Percentiles rank a stretch among this genome's conserved stretches.
Evolutionary conservation across 1,139 yeast species (phyloP).

Genomic region (Sugiyamaella japonica): DNA sequence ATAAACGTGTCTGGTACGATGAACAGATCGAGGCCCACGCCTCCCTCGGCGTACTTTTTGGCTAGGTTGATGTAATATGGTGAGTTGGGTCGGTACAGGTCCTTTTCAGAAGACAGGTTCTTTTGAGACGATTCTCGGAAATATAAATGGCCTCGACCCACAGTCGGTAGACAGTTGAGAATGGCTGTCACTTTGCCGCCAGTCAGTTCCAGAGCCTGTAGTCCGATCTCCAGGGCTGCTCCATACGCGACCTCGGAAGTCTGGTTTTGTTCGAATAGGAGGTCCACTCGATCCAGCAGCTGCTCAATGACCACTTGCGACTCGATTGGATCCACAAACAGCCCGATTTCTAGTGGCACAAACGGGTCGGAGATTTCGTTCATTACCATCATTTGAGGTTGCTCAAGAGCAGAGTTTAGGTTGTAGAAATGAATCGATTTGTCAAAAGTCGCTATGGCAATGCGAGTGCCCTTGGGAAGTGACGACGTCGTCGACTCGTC

Average conservation of each 20-base stretch:
- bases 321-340: constrained; percentile 77
- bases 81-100: constrained; percentile 59
- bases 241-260: constrained; percentile 78
- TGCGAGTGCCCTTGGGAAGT: constrained; percentile 48
- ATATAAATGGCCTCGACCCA: constrained; percentile 80
- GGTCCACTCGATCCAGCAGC: constrained; percentile 64
- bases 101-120: constrained; percentile 43
- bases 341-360: constrained; percentile 74
- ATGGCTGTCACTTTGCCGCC: constrained; percentile 77
- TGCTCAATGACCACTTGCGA: constrained; percentile 64
- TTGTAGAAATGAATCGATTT: constrained; percentile 73
- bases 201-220: constrained; percentile 59
- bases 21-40: constrained; percentile 77
- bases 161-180: constrained; percentile 69
- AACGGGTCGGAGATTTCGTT: constrained; percentile 79
- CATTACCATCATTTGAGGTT: constrained; percentile 65
- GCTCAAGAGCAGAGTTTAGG: constrained; percentile 54
- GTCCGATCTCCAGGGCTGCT: constrained; percentile 71
- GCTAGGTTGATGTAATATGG: constrained; percentile 65
- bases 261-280: constrained; percentile 45
- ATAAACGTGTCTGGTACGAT: constrained; percentile 65
- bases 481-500: constrained; percentile 10
- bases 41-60: constrained; percentile 54
- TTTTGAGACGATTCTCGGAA: constrained; percentile 45
- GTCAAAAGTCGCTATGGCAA: constrained; percentile 79